A percentile compares a stretch with the other conserved stretches of the same genome.
phyloP scores from a whole-genome alignment of 495 filamentous ascomycete genomes.

The Neurospora sp. region DNA sequence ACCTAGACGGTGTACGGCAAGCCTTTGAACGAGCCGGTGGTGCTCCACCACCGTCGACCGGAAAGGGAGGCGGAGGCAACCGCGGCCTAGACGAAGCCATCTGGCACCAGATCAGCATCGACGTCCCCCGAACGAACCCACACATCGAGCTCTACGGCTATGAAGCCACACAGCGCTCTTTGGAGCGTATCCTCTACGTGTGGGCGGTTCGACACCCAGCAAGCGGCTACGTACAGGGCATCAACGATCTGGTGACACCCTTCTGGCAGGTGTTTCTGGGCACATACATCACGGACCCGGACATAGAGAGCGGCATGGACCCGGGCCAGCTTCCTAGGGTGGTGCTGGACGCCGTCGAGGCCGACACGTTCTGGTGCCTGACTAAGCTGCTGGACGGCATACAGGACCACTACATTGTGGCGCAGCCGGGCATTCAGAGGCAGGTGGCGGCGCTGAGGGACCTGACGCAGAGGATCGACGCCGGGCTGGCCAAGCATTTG shows the following conservation, averaged over 20 bases:
- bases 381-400: conserved; percentile 96
- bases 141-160: conserved; percentile 91
- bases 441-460: conserved; percentile 84
- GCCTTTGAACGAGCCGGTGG: conserved; percentile 68
- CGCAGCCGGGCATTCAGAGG: conserved; percentile 90
- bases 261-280: conserved; percentile 97
- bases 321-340: conserved; percentile 83
- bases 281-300: conserved; percentile 83
- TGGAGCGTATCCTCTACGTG: conserved; percentile 91
- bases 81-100: conserved; percentile 86
- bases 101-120: conserved; percentile 98
- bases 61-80: conserved; percentile 20
- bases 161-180: conserved; percentile 85
- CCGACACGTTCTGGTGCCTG: conserved; percentile 96
- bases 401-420: conserved; percentile 97
- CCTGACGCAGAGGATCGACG: conserved; percentile 82
- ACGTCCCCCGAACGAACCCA: conserved; percentile 93
- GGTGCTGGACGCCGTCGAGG: conserved; percentile 93
- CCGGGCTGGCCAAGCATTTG: conserved; percentile 72
- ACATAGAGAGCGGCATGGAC: conserved; percentile 91
- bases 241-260: conserved; percentile 94
- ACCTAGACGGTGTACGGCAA: conserved; percentile 89
- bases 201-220: conserved; percentile 97
- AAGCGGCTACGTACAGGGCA: conserved; percentile 95
- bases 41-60: conserved; percentile 14